Percentiles rank a stretch among this genome's conserved stretches.
phyloP scores from a whole-genome alignment of 306 rosid species.

The Geum urbanum region DNA sequence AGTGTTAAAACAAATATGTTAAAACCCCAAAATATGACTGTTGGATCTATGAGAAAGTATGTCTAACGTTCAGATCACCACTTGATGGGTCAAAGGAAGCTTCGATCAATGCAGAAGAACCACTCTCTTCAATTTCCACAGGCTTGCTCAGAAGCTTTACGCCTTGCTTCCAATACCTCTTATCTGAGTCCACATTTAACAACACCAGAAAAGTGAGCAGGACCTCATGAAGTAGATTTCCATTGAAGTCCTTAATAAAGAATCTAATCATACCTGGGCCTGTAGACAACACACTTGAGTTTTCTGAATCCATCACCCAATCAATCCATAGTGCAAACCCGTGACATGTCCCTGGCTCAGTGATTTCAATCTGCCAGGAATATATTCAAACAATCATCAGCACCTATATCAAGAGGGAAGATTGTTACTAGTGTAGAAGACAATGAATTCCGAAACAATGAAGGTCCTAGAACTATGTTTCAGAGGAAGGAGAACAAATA shows the following conservation, averaged over 20 bases:
- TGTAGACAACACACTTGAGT: conserved; percentile 54
- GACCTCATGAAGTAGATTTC: neutral
- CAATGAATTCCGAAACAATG: neutral
- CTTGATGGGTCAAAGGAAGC: conserved; percentile 60
- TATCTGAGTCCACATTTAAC: conserved; percentile 46
- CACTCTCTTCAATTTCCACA: conserved; percentile 38
- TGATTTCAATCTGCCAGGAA: conserved; percentile 54
- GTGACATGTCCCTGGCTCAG: conserved; percentile 64
- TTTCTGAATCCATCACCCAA: conserved; percentile 79
- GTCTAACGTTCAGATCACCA: conserved; percentile 49
- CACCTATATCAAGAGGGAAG: neutral
- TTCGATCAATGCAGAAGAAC: conserved; percentile 48
- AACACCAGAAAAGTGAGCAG: neutral
- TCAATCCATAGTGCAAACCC: conserved; percentile 87
- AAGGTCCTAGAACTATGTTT: neutral
- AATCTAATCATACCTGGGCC: conserved; percentile 68
- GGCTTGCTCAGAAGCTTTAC: conserved; percentile 78
- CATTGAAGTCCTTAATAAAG: conserved; percentile 8
- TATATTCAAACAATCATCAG: conserved; percentile 14
- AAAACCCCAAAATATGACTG: neutral
- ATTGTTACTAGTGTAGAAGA: neutral
- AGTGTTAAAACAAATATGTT: neutral
- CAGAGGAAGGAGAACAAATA: neutral
- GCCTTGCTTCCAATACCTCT: conserved; percentile 92
- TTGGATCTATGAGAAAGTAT: conserved; percentile 35